Conservation (phyloP, 805 yeast genomes). For the Candida khao-thaluensis region DNA sequence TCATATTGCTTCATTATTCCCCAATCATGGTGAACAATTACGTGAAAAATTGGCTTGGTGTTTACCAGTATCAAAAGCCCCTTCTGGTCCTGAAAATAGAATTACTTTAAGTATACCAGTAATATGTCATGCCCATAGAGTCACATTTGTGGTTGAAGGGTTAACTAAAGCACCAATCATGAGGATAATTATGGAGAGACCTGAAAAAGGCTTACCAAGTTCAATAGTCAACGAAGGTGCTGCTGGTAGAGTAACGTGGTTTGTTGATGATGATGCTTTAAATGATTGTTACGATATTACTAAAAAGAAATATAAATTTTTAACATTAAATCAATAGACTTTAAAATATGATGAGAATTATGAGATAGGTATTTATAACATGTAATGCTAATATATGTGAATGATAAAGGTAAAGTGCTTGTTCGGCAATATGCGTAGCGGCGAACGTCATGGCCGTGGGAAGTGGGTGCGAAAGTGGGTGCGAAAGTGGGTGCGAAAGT, state of each 20-base stretch:
- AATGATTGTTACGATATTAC: constrained; percentile 70
- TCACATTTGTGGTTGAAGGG: constrained; percentile 95
- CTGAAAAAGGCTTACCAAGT: constrained; percentile 94
- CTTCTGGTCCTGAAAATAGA: constrained; percentile 76
- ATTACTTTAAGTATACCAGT: constrained; percentile 92
- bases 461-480: too few species aligned
- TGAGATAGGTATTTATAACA: constrained; percentile 4
- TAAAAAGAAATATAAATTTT: constrained; percentile 67
- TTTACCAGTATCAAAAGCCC: constrained; percentile 88
- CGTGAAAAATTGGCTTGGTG: constrained; percentile 95
- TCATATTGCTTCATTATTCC: constrained; percentile 94
- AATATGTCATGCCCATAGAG: constrained; percentile 87
- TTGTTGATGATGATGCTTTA: constrained; percentile 91
- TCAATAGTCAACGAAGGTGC: constrained; percentile 92
- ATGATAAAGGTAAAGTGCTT: too few species aligned
- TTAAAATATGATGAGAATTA: constrained; percentile 4
- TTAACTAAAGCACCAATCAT: constrained; percentile 91
- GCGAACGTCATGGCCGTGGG: too few species aligned
- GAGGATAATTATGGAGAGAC: constrained; percentile 91
- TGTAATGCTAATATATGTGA: constrained; percentile 2
- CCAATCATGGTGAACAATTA: constrained; percentile 77
- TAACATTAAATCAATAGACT: constrained; percentile 27
- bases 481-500: too few species aligned
- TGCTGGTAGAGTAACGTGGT: constrained; percentile 97
- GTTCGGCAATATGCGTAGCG: too few species aligned